Evolutionary conservation across 2,329 filamentous ascomycete genomes (phyloP), one percentile per base, ranked within the genome.

Genomic region (Cercospora berteroae): DNA sequence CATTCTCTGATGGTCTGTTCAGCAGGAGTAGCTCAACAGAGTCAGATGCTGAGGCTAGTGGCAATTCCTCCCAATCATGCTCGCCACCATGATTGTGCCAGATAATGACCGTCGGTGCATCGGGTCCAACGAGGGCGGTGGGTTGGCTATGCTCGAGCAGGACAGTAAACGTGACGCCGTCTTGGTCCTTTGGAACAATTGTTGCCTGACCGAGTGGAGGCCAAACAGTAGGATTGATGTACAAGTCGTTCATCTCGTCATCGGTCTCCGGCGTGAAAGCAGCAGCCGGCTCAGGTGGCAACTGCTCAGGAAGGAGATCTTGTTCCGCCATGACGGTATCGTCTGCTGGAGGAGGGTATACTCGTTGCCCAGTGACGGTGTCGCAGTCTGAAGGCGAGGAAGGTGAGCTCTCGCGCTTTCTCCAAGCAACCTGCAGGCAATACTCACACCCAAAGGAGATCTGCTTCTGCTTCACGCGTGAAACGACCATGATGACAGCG

Each of bases 201-300:
- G 92, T 93, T 25, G 91, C 85, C 76, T 94, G 91, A 1, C 89
- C 92, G 61, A 97, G 79, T 1, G 92, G 87, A 12, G 94, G 94
- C 74, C 88, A 89, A 67, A 84, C 87, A 5, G 83, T 85, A 13
- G 90, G 78, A 69, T 83, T 82, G 23, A 86, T 83, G 75, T 85
- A 85, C 78, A 85, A 83, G 39, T 71, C 69, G 60, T 72, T 68
- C 29, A 66, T 61, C 10, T 64, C 68, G 18, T 69, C 66, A 31
- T 64, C 66, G 18, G 68, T 61, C 3, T 61, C 60, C 8, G 68
- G 68, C 13, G 65, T 67, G 57, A 70, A 69, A 2, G 69, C 67
- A 20, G 75, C 67, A 50, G 70, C 71, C 55, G 70, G 71, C n/a
- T 73, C 68, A 12, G 76, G 74, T 18, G 77, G 76, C 33, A 71